Conservation (phyloP, 179 eudicot species). For the Spinacia oleracea region DNA sequence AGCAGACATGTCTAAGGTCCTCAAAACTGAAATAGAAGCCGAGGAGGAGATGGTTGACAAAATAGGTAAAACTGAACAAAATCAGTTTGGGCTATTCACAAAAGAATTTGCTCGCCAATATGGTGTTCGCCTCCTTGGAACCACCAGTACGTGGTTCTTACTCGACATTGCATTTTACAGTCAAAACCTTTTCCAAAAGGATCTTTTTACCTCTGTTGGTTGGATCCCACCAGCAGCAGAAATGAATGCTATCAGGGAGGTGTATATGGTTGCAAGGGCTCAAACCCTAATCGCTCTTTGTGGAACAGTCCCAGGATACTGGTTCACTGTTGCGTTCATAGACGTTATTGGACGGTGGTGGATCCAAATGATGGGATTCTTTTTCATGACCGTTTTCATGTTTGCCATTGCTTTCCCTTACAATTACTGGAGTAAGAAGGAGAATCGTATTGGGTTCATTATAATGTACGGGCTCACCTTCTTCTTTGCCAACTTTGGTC, state of each 20-base stretch:
- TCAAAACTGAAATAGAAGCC: slow-evolving; percentile 28
- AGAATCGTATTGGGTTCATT: slow-evolving; percentile 31
- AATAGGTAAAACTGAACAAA: not conserved
- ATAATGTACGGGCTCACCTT: slow-evolving; percentile 41
- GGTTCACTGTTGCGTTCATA: slow-evolving; percentile 42
- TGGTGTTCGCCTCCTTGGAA: slow-evolving; percentile 31
- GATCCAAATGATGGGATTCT: slow-evolving; percentile 43
- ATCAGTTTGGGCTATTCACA: slow-evolving; percentile 33
- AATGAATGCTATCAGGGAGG: slow-evolving; percentile 39
- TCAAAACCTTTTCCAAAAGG: slow-evolving; percentile 41
- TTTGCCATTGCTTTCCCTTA: slow-evolving; percentile 38
- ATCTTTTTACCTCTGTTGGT: slow-evolving; percentile 28
- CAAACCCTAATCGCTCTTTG: slow-evolving; percentile 41
- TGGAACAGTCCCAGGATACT: slow-evolving; percentile 46
- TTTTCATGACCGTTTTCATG: slow-evolving; percentile 47
- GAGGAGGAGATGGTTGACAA: slow-evolving; percentile 29
- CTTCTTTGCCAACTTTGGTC: slow-evolving; percentile 51
- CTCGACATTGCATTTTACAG: slow-evolving; percentile 41
- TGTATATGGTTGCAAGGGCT: slow-evolving; percentile 33
- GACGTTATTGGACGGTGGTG: slow-evolving; percentile 35
- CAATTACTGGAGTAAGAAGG: slow-evolving; percentile 23
- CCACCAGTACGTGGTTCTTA: slow-evolving; percentile 40
- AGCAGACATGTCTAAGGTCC: slow-evolving; percentile 45
- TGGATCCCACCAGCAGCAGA: slow-evolving; percentile 29
- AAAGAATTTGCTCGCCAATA: slow-evolving; percentile 20